Evolutionary conservation across 345 rosid genomes (phyloP), one percentile per base, ranked within the genome.

Genomic region (Noccaea bulbosa): DNA sequence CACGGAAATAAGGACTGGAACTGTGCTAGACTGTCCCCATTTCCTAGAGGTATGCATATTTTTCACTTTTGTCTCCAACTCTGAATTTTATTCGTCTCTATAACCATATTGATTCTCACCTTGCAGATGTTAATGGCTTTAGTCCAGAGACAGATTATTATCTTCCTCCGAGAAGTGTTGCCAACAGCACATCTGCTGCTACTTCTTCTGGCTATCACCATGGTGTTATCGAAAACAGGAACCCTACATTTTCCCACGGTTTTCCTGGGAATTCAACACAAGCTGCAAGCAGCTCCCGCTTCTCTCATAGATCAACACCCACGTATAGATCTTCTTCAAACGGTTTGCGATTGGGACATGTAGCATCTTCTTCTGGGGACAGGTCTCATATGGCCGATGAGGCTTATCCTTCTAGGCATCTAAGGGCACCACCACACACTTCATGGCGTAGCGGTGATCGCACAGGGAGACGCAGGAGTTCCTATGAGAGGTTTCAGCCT

Each of bases 371-470:
- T 43, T 77, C 83, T 11, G 90, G 83, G 47, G 91, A 80, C 49
- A 80, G 86, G 63, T 70, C 84, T 77, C 91, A 76, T 61, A 54
- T 81, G 68, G 79, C 69, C 66, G 63, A 75, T 48, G 98, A 90
- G 80, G 81, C 63, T 80, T 84, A 78, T 65, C 73, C 83, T 22
- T 78, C 89, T n/a, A 85, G 96, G 78, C 88, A 84, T 74, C 65
- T 77, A 35, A 81, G 94, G 78, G 77, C 85, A 12, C 49, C 81
- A 57, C 80, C 90, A 33, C 54, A 84, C 48, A 38, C 70, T 61
- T 77, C 87, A 44, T 85, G 92, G 96, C 86, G 80, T 50, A 78
- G 81, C 38, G 67, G 76, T 77, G 92, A 90, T 46, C 82, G 87
- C 76, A 70, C 73, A 35, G 85, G 88, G 76, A 86, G 92, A 71